Base-by-base conservation (phyloP, 306 rosid genomes). In the Dicorynia guianensis region DNA sequence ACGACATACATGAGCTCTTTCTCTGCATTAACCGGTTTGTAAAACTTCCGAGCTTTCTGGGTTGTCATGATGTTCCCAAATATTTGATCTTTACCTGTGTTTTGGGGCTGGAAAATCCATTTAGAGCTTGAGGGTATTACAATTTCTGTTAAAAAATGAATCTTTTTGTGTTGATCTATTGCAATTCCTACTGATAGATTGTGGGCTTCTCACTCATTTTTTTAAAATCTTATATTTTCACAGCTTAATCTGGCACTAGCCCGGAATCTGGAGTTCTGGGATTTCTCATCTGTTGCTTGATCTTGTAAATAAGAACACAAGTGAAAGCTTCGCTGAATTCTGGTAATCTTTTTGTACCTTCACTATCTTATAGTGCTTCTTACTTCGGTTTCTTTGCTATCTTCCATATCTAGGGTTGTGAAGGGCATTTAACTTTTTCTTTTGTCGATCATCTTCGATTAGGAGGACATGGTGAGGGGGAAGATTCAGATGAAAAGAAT, bases 401-500 rank as follows among this genome's bases (percentile, higher is more conserved):
- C 7, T 25, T 47, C 67, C 34, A 11, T 38, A 25, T 58, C 40
- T 12, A 55, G 50, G 47, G 65, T 25, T 69, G 64, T 59, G 35
- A 4, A 39, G 39, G 5, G 36, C 30, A 0, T 48, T 62, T 70
- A 44, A 36, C 68, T 1, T 57, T n/a, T 39, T 18, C n/a, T 9
- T 15, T 11, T n/a, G 3, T 39, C 20, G 30, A 18, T 0, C n/a
- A 19, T 15, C 7, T 38, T 7, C 30, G 56, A 15, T 0, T 17
- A 19, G 55, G 18, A 78, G 79, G 67, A 71, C 14, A 91, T 91
- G 94, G 93, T 74, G 87, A 90, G 91, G 79, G 89, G 93, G 59
- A 90, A 90, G 82, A 59, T 88, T 67, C 63, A 90, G 78, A 79
- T 90, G 88, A 86, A 81, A 71, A 59, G 66, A 62, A 90, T 90